Evolutionary conservation across 208 protist genomes (phyloP).

Genomic region (Acanthamoeba royreba): DNA sequence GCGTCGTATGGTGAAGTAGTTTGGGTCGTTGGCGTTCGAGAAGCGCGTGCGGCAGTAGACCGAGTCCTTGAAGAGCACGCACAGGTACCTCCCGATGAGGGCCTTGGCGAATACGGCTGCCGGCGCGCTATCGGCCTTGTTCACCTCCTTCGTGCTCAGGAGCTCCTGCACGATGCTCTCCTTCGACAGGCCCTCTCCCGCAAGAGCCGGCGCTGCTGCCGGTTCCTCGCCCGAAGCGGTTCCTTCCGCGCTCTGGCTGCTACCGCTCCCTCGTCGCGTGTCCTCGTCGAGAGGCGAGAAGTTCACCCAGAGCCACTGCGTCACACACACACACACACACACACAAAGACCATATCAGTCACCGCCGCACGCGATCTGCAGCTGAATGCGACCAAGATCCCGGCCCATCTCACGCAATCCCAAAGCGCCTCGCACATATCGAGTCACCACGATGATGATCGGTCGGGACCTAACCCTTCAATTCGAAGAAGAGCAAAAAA

Average conservation of each 20-base stretch:
- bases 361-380: no score
- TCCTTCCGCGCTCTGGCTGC: background rate
- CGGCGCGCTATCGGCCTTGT: constrained; percentile 14
- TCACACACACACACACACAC: no score
- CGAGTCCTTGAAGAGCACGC: constrained; percentile 45
- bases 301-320: constrained; percentile 46
- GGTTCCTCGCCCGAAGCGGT: background rate
- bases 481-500: background rate
- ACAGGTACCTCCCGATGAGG: constrained; percentile 41
- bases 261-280: background rate
- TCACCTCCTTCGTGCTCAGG: constrained; percentile 34
- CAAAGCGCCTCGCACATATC: no score
- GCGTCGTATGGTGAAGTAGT: background rate
- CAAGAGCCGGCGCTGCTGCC: no score
- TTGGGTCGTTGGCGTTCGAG: background rate
- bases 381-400: no score
- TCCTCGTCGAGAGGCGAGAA: constrained; percentile 6
- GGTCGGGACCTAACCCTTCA: no score
- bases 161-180: background rate
- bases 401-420: no score
- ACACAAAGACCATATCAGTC: no score
- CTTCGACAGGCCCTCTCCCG: background rate
- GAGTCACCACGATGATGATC: no score
- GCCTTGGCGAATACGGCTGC: constrained; percentile 41
- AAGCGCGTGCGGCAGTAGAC: background rate